These are phyloP conservation scores for Eragrostis nindensis DNA, from an alignment of 176 grass and related monocot species.

Conservation along the genomic window DNA sequence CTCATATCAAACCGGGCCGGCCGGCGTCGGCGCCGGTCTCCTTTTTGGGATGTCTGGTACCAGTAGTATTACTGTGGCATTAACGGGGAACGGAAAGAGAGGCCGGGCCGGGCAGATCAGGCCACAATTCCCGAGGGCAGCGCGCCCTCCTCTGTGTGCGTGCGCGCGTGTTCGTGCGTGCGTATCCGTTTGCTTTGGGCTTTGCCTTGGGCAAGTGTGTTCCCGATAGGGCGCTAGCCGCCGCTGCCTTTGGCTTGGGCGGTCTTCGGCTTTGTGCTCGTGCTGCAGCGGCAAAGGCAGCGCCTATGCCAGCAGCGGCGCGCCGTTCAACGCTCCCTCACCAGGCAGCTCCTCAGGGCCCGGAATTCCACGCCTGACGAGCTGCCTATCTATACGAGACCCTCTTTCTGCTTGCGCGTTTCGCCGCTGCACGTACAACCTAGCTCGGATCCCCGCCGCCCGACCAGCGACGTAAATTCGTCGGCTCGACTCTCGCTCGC, in stretches of 20 bases:
- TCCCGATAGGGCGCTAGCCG: slow-evolving; percentile 18
- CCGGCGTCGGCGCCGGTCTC: background rate
- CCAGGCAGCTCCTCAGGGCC: slow-evolving; percentile 8
- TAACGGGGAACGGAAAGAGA: slow-evolving; percentile 30
- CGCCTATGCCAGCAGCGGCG: background rate
- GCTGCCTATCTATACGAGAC: too few species aligned
- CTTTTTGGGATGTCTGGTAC: slow-evolving; percentile 39
- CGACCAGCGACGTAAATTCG: background rate
- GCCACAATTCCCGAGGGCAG: slow-evolving; percentile 66
- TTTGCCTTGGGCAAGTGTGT: slow-evolving; percentile 41
- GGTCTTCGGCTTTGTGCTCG: slow-evolving; percentile 54
- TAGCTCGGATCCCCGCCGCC: background rate
- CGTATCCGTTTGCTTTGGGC: slow-evolving; percentile 12
- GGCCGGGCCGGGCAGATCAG: background rate
- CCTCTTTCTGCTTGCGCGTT: background rate
- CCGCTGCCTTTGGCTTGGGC: slow-evolving; percentile 24
- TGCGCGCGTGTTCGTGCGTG: slow-evolving; percentile 2
- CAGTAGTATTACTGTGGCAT: slow-evolving; percentile 32
- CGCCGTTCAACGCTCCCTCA: slow-evolving; percentile 12
- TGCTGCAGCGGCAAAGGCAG: slow-evolving; percentile 38
- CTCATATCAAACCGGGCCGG: background rate
- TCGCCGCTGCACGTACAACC: background rate
- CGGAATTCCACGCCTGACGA: slow-evolving; percentile 52
- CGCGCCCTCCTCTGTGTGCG: slow-evolving; percentile 16
- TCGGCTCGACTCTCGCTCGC: background rate